These are phyloP conservation scores for Eucalyptus erythrocorys DNA, from an alignment of 345 rosid species.

Conservation along the genomic window DNA sequence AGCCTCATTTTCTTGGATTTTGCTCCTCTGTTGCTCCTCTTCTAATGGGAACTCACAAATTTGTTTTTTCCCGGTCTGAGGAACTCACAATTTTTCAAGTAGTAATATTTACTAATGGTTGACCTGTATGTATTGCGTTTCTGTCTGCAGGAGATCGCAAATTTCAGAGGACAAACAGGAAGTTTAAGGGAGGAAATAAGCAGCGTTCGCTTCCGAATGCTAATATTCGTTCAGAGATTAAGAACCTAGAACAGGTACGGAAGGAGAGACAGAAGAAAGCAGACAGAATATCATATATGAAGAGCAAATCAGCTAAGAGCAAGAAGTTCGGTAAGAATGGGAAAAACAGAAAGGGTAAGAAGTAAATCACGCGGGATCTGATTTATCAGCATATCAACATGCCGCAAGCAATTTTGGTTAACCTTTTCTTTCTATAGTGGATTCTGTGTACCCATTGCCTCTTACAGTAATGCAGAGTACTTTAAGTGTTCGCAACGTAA, in stretches of 20 bases:
- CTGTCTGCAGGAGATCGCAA: slow-evolving; percentile 20
- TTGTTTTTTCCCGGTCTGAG: neutral
- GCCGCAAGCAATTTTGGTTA: neutral
- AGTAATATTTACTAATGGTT: neutral
- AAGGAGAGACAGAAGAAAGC: slow-evolving; percentile 85
- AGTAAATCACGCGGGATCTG: neutral
- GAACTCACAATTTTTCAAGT: neutral
- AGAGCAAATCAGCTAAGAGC: slow-evolving; percentile 37
- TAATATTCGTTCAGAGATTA: slow-evolving; percentile 75
- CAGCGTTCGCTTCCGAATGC: slow-evolving; percentile 50
- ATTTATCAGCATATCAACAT: neutral
- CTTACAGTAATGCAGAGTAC: neutral
- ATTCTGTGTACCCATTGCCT: neutral
- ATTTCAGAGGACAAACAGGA: slow-evolving; percentile 12
- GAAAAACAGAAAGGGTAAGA: slow-evolving; percentile 15
- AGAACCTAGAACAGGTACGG: slow-evolving; percentile 80
- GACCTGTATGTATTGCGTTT: neutral
- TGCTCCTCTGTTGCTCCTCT: neutral
- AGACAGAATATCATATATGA: slow-evolving; percentile 34
- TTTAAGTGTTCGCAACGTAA: neutral
- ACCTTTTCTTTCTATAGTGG: neutral
- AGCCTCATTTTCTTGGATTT: neutral
- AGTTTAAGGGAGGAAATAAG: slow-evolving; percentile 36
- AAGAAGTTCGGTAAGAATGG: slow-evolving; percentile 9
- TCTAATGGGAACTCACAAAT: neutral